These are phyloP conservation scores for Aspergillus phoenicis DNA, from an alignment of 2,329 filamentous ascomycete species.

Conservation along the genomic window DNA sequence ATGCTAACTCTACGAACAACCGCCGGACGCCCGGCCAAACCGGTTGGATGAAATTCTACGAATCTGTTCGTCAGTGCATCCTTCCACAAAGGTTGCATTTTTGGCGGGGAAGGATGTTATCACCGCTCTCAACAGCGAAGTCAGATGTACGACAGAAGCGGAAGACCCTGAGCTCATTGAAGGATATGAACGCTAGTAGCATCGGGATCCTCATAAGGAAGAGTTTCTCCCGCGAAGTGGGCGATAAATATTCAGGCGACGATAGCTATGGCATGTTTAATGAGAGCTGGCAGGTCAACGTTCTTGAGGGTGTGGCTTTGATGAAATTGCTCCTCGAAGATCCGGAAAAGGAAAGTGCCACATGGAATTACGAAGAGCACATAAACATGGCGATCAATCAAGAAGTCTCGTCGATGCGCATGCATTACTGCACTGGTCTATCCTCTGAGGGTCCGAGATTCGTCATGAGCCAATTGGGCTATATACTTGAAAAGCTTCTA, in stretches of 20 bases:
- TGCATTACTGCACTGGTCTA: neutral
- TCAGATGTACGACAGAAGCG: slow-evolving; percentile 76
- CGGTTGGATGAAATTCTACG: slow-evolving; percentile 70
- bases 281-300: slow-evolving; percentile 69
- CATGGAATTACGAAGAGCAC: slow-evolving; percentile 52
- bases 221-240: slow-evolving; percentile 69
- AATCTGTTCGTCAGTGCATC: slow-evolving; percentile 74
- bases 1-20: slow-evolving; percentile 41
- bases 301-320: slow-evolving; percentile 77
- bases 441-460: slow-evolving; percentile 41
- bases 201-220: slow-evolving; percentile 87
- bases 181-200: slow-evolving; percentile 80
- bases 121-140: slow-evolving; percentile 74
- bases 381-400: slow-evolving; percentile 58
- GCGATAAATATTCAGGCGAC: slow-evolving; percentile 57
- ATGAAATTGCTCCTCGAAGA: slow-evolving; percentile 84
- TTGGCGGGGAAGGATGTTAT: slow-evolving; percentile 71
- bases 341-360: slow-evolving; percentile 61
- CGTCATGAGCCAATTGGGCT: slow-evolving; percentile 42
- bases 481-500: slow-evolving; percentile 69
- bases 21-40: slow-evolving; percentile 36
- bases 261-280: slow-evolving; percentile 46
- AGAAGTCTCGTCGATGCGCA: slow-evolving; percentile 55
- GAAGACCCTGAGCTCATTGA: slow-evolving; percentile 68
- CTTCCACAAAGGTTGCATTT: slow-evolving; percentile 70